Evolutionary conservation across 495 filamentous ascomycete species (phyloP).

Genomic region (Talaromyces ruber): DNA sequence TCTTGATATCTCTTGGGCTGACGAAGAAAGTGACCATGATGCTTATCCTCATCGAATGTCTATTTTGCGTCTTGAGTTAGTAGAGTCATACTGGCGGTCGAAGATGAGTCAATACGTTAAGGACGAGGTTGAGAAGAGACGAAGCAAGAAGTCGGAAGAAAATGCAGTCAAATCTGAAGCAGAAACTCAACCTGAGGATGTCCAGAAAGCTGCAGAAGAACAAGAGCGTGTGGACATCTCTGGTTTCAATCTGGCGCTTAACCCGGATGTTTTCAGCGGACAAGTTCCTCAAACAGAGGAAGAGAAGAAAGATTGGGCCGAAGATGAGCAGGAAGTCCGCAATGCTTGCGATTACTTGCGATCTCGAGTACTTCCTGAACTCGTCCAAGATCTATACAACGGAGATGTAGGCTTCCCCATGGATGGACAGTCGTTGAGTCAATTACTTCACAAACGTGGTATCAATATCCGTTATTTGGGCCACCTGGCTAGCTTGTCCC

Average conservation of each 20-base stretch:
- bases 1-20: slow-evolving; percentile 83
- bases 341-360: slow-evolving; percentile 73
- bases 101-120: slow-evolving; percentile 85
- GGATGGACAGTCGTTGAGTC: slow-evolving; percentile 86
- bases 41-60: slow-evolving; percentile 94
- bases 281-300: slow-evolving; percentile 84
- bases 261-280: slow-evolving; percentile 92
- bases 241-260: slow-evolving; percentile 77
- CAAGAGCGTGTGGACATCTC: slow-evolving; percentile 71
- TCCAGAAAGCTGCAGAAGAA: slow-evolving; percentile 31
- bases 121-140: slow-evolving; percentile 57
- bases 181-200: slow-evolving; percentile 34
- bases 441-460: slow-evolving; percentile 90
- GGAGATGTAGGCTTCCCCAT: slow-evolving; percentile 95
- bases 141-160: slow-evolving; percentile 31
- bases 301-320: slow-evolving; percentile 74
- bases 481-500: slow-evolving; percentile 61
- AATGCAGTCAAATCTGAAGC: slow-evolving; percentile 19
- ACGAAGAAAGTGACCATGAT: slow-evolving; percentile 53
- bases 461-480: slow-evolving; percentile 97
- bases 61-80: slow-evolving; percentile 77
- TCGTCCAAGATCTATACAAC: slow-evolving; percentile 77
- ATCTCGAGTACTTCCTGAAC: slow-evolving; percentile 61
- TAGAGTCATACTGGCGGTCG: slow-evolving; percentile 71
- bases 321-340: slow-evolving; percentile 85